Evolutionary conservation across 1,284 basidiomycete species (phyloP).

Genomic region (Rhodotorula sp.): DNA sequence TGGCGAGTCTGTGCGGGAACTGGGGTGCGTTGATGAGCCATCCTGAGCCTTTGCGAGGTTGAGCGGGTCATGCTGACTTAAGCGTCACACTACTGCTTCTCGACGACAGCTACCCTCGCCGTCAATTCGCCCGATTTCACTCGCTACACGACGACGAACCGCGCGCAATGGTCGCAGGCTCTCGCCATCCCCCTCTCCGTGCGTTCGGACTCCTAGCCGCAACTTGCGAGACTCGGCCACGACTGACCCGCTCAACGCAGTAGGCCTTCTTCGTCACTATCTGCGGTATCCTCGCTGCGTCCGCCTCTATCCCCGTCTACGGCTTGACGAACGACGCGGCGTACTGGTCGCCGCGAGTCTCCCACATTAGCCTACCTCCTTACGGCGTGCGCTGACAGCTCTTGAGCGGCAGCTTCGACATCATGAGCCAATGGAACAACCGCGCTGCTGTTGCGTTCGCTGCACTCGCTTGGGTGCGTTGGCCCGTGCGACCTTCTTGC

Average conservation of each 20-base stretch:
- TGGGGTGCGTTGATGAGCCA: neutral
- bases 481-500: neutral
- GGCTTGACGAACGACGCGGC: conserved; percentile 11
- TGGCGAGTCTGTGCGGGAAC: conserved; percentile 20
- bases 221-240: neutral
- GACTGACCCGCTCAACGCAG: neutral
- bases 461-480: conserved; percentile 23
- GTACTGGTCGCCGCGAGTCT: conserved; percentile 14
- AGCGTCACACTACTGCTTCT: too few relatives aligned
- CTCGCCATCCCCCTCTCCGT: conserved; percentile 21
- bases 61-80: neutral
- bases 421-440: conserved; percentile 19
- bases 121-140: conserved; percentile 24
- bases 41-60: neutral
- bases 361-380: too few relatives aligned
- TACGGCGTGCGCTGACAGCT: neutral
- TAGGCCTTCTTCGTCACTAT: conserved; percentile 18
- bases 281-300: conserved; percentile 20
- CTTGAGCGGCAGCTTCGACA: conserved; percentile 1
- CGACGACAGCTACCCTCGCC: neutral
- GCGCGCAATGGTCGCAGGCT: conserved; percentile 17
- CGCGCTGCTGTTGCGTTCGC: conserved; percentile 19
- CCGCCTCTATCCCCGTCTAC: conserved; percentile 21
- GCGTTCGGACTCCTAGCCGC: neutral
- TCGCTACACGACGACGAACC: conserved; percentile 37